phyloP scores from a whole-genome alignment of 257 asterid genomes.

The Solanum sejunctum region DNA sequence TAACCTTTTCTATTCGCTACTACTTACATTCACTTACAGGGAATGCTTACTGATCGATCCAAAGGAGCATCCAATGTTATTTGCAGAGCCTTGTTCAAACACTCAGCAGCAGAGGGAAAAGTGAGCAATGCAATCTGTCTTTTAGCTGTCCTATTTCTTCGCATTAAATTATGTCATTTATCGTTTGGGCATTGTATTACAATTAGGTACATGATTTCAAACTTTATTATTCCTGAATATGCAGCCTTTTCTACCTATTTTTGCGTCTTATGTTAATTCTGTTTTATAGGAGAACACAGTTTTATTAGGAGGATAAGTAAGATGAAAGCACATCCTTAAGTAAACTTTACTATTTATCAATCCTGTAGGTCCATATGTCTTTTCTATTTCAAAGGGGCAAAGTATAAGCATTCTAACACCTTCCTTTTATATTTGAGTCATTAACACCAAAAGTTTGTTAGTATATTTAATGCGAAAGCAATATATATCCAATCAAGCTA shows the following conservation, averaged over 20 bases:
- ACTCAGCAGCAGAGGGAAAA: conserved; percentile 94
- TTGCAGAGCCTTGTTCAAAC: conserved; percentile 87
- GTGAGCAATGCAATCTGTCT: conserved; percentile 34
- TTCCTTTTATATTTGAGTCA: neutral
- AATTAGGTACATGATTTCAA: neutral
- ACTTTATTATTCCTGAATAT: neutral
- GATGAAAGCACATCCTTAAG: neutral
- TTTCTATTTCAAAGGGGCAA: neutral
- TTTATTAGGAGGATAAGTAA: neutral
- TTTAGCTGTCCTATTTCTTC: neutral
- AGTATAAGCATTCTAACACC: neutral
- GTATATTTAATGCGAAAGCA: neutral
- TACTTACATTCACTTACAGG: conserved; percentile 28
- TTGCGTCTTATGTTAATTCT: neutral
- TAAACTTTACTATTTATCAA: neutral
- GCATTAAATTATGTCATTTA: neutral
- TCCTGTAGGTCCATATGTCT: neutral
- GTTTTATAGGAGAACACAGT: neutral
- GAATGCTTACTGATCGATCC: conserved; percentile 90
- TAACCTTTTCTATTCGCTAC: neutral
- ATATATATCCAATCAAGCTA: neutral
- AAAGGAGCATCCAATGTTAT: conserved; percentile 97
- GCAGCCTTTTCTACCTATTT: neutral
- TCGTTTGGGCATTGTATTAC: neutral
- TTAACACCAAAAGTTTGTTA: neutral